Base-by-base conservation (phyloP, 1,139 yeast genomes). In the Zygosaccharomyces sapae region DNA sequence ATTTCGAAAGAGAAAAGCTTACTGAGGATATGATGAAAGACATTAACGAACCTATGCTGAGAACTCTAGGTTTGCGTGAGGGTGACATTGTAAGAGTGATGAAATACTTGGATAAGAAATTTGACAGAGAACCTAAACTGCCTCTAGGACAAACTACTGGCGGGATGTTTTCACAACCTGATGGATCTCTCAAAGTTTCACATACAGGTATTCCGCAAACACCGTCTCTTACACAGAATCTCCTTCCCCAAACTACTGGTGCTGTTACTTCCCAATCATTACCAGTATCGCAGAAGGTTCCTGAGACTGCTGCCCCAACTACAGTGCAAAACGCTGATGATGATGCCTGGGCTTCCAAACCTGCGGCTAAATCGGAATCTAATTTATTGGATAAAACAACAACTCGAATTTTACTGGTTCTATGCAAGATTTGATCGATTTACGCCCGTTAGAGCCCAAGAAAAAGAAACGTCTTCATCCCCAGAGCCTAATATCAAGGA, bases 11-110 rank as follows among this genome's bases (percentile, higher is more conserved):
- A 52, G 98, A 92, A 65, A 95, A 89, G 66, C 86, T 92, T 80
- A 95, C 88, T 63, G 96, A 92, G 63, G 79, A 83, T 43, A 81
- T 87, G 56, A 72, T 90, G 58, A 83, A 80, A 47, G 96, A 90
- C 56, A 81, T 92, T 48, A 80, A 84, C 43, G 83, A 96, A 6
- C 74, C 92, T 3, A 79, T 89, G 52, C 75, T 94, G 68, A 80
- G 98, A 62, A 88, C 95, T 13, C 73, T 92, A 50, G 98, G 98
- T 2, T 75, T 92, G 56, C 82, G 94, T 60, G 98, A 92, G 70
- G 99, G 98, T 52, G 98, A 92, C 65, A 88, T 94, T 50, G 73
- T 92, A 46, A 79, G 97, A 59, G 96, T 90, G 8, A 86, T 83
- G 74, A 88, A 85, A 65, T 76, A 71, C 64, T 75, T 92, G 68